Evolutionary conservation across 2,329 filamentous ascomycete species (phyloP), one percentile per base, ranked within the genome.

Genomic region (Colletotrichum sidae): DNA sequence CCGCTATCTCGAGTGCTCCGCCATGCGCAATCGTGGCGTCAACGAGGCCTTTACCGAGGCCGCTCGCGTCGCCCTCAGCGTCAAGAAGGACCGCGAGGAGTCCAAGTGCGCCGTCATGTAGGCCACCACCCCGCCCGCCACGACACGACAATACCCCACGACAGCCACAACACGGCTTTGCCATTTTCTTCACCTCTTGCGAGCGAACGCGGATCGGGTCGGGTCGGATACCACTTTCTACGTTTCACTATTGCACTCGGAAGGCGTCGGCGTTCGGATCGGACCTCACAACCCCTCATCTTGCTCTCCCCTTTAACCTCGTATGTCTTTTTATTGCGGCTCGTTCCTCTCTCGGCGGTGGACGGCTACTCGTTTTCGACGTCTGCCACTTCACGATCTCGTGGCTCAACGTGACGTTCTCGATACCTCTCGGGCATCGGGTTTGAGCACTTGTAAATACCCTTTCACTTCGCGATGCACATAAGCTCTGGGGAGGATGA

Each of bases 1-100:
- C 75, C 90, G 96, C 75, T 99, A 99, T 78, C 88, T 99, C 60
- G 96, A 99, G 84, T 99, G 96, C 84, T 98, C 96, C 42, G 96
- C 96, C 62, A 98, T 98, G 90, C 91, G 94, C 81, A 99, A 99
- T 80, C 89, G 96, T 55, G 96, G 96, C 67, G 96, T 99, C 75
- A 97, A 98, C 79, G 96, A 99, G 80, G 96, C 96, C 47, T 99
- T 99, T 75, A 98, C 96, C 45, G 96, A 99, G 83, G 96, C 96
- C 45, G 95, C 96, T 33, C 91, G 96, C 73, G 96, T 99, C 41
- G 96, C 96, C 12, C 84, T 99, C 60, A 89, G 88, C 70, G 88
- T 91, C 62, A 90, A 86, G 80, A 86, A 88, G 72, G 87, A 87
- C 67, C 85, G 87, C 71, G 87, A 90, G 67, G 86, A 88, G 64